phyloP scores from a whole-genome alignment of 306 rosid genomes.

The Gillenia trifoliata region DNA sequence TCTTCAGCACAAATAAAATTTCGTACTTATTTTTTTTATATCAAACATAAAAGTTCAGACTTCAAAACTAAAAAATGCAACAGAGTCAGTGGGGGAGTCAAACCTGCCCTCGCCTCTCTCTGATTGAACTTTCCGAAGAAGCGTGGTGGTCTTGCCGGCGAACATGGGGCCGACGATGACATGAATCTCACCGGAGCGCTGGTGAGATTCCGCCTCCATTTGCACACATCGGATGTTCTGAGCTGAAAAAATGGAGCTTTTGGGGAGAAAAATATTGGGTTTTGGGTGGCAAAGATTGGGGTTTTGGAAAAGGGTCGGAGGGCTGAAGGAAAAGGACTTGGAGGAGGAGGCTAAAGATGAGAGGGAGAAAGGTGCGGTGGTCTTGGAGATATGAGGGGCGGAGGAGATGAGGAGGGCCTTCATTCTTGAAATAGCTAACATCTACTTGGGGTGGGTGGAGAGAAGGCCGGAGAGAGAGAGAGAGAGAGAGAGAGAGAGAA shows the following conservation, averaged over 20 bases:
- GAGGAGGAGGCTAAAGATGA: slow-evolving; percentile 21
- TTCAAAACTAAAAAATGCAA: neutral
- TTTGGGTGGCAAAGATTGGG: slow-evolving; percentile 30
- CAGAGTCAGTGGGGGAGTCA: slow-evolving; percentile 4
- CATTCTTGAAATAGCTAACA: slow-evolving; percentile 44
- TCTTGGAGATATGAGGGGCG: slow-evolving; percentile 31
- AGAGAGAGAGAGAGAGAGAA: slow-evolving; percentile 2
- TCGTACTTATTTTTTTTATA: too few species aligned
- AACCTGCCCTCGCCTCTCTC: slow-evolving; percentile 77
- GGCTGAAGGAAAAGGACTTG: slow-evolving; percentile 19
- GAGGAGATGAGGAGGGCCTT: slow-evolving; percentile 44
- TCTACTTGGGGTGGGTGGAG: neutral
- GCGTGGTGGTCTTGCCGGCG: slow-evolving; percentile 86
- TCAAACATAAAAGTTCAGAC: neutral
- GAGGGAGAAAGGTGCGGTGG: slow-evolving; percentile 30
- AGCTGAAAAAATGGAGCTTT: slow-evolving; percentile 12
- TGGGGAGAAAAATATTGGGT: slow-evolving; percentile 27
- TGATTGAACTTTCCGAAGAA: slow-evolving; percentile 69
- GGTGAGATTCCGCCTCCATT: slow-evolving; percentile 30
- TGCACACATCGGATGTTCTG: slow-evolving; percentile 34
- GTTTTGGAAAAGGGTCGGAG: slow-evolving; percentile 6
- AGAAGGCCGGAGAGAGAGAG: neutral
- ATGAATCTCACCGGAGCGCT: slow-evolving; percentile 69
- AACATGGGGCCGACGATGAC: slow-evolving; percentile 93
- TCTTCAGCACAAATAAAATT: neutral